phyloP scores from a whole-genome alignment of 495 filamentous ascomycete genomes.

The Neurospora africana region DNA sequence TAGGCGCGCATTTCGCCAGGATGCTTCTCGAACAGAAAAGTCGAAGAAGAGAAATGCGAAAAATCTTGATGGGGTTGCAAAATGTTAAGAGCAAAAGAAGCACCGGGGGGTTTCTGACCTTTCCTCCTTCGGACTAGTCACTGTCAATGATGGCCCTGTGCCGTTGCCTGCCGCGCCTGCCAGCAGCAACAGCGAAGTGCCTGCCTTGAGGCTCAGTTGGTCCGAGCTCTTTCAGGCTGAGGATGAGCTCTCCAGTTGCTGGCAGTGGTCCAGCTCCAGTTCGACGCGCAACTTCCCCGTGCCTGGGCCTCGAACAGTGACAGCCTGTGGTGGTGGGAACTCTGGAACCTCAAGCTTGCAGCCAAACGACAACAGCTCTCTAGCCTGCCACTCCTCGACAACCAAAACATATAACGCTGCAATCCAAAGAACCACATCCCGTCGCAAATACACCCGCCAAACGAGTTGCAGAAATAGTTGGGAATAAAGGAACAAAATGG shows the following conservation, averaged over 20 bases:
- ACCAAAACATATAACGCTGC: conserved; percentile 7
- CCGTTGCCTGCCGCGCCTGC: not conserved
- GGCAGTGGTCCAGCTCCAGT: conserved; percentile 4
- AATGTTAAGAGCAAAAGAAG: not conserved
- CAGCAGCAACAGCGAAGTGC: not conserved
- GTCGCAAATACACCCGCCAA: not conserved
- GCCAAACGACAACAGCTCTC: conserved; percentile 13
- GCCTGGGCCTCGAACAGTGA: conserved; percentile 12
- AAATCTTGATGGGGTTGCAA: not conserved
- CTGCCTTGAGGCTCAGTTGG: conserved; percentile 8
- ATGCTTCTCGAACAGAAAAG: not conserved
- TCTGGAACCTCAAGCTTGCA: conserved; percentile 6
- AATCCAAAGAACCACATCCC: not conserved
- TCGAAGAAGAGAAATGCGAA: not conserved
- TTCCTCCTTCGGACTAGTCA: not conserved
- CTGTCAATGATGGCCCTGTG: too few species aligned
- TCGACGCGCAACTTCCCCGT: conserved; percentile 29
- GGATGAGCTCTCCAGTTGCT: conserved; percentile 7
- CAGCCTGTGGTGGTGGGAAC: conserved; percentile 11
- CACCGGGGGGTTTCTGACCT: not conserved
- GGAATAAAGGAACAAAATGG: conserved; percentile 48
- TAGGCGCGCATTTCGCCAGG: not conserved
- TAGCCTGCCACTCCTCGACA: not conserved
- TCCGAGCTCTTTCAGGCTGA: conserved; percentile 19
- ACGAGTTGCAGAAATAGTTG: not conserved